phyloP scores from a whole-genome alignment of 805 yeast species.

The Lipomyces anomalus region DNA sequence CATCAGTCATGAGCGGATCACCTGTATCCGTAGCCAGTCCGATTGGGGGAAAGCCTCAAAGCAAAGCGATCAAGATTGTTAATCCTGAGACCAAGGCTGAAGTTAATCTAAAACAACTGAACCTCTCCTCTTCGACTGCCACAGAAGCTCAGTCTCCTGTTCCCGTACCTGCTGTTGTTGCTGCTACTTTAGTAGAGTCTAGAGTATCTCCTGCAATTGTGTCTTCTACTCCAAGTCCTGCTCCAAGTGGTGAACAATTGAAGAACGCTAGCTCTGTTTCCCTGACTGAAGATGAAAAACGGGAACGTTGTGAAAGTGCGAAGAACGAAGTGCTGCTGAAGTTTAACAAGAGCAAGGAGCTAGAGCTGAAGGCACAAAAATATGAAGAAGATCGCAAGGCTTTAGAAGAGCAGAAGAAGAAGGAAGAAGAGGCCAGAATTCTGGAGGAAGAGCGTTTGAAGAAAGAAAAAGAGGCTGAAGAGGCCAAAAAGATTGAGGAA shows the following conservation, averaged over 20 bases:
- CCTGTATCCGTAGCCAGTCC: slow-evolving; percentile 6
- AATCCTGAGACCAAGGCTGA: slow-evolving; percentile 23
- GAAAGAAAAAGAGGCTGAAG: slow-evolving; percentile 13
- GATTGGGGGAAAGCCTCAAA: slow-evolving; percentile 5
- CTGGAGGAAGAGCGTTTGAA: slow-evolving; percentile 10
- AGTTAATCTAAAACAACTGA: slow-evolving; percentile 13
- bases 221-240: slow-evolving; percentile 8
- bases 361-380: slow-evolving; percentile 4
- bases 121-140: background rate
- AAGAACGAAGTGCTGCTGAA: slow-evolving; percentile 18
- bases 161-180: background rate
- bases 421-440: slow-evolving; percentile 5
- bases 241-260: background rate
- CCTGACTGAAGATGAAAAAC: slow-evolving; percentile 23
- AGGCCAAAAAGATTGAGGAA: slow-evolving; percentile 19
- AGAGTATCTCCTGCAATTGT: background rate
- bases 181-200: background rate
- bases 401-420: slow-evolving; percentile 8
- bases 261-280: background rate
- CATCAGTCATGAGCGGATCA: slow-evolving; percentile 5
- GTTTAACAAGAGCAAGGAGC: slow-evolving; percentile 6
- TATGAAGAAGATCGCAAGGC: slow-evolving; percentile 16
- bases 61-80: slow-evolving; percentile 25
- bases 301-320: slow-evolving; percentile 18
- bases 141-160: background rate